Evolutionary conservation across 352 stramenopile species (phyloP).

Genomic region (Globisporangium alternatum): DNA sequence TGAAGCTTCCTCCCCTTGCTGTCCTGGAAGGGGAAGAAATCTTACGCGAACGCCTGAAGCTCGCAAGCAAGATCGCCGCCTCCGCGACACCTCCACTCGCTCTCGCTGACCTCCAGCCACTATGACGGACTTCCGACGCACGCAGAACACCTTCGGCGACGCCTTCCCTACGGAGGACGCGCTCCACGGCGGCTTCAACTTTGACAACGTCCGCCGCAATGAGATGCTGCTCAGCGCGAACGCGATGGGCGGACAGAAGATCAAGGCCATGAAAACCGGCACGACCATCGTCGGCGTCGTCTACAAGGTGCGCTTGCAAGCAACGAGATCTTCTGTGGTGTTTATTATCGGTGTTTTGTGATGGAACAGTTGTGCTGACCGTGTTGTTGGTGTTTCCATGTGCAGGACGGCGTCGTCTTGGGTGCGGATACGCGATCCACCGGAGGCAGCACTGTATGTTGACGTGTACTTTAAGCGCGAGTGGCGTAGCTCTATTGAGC

Average conservation of each 20-base stretch:
- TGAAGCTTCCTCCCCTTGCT: slow-evolving; percentile 6
- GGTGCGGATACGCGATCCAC: slow-evolving; percentile 98
- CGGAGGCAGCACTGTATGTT: slow-evolving; percentile 79
- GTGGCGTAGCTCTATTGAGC: no score
- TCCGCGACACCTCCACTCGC: neutral
- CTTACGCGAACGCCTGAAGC: slow-evolving; percentile 7
- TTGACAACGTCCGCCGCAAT: slow-evolving; percentile 93
- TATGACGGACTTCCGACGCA: slow-evolving; percentile 85
- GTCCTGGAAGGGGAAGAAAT: slow-evolving; percentile 27
- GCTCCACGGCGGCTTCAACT: slow-evolving; percentile 86
- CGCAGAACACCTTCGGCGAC: slow-evolving; percentile 75
- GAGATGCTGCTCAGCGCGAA: slow-evolving; percentile 69
- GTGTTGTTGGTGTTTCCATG: neutral
- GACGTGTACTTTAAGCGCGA: neutral
- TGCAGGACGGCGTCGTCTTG: slow-evolving; percentile 93
- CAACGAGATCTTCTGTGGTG: no score
- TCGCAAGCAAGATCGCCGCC: neutral
- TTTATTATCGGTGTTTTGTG: neutral
- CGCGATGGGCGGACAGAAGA: slow-evolving; percentile 45
- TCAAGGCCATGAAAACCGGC: slow-evolving; percentile 92
- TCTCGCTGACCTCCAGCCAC: neutral
- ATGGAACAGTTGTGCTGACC: neutral
- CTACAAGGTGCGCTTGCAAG: slow-evolving; percentile 74
- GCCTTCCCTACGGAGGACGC: slow-evolving; percentile 55
- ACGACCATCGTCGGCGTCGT: slow-evolving; percentile 97